Percentiles rank a stretch among this genome's conserved stretches.
These are phyloP conservation scores for Cercospora zeae-maydis DNA, from an alignment of 2,329 filamentous ascomycete genomes.

Conservation along the genomic window DNA sequence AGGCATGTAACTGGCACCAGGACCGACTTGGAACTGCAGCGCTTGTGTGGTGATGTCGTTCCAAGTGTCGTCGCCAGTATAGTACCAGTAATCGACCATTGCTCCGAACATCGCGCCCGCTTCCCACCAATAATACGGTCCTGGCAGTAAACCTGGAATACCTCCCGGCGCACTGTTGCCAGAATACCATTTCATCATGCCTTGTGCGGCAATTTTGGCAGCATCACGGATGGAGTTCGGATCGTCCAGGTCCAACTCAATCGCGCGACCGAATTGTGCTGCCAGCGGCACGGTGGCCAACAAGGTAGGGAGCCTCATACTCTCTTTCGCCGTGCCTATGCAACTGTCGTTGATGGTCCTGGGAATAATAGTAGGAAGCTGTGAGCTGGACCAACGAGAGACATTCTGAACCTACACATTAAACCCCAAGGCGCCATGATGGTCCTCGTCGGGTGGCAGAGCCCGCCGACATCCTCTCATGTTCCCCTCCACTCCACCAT, in stretches of 20 bases:
- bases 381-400: background rate
- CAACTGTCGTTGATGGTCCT: background rate
- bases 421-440: background rate
- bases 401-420: background rate
- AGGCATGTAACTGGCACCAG: slow-evolving; percentile 58
- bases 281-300: slow-evolving; percentile 16
- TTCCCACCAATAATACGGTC: slow-evolving; percentile 74
- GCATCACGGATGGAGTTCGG: slow-evolving; percentile 45
- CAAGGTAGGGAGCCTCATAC: background rate
- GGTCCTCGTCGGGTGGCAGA: background rate
- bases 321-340: background rate
- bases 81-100: slow-evolving; percentile 67
- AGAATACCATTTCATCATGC: slow-evolving; percentile 53
- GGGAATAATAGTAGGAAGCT: background rate
- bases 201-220: slow-evolving; percentile 43
- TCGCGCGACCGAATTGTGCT: slow-evolving; percentile 20
- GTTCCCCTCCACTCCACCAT: background rate
- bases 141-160: slow-evolving; percentile 55
- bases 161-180: slow-evolving; percentile 52
- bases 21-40: slow-evolving; percentile 58
- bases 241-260: slow-evolving; percentile 27
- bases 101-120: slow-evolving; percentile 60
- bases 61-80: slow-evolving; percentile 63
- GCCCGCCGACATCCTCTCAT: background rate
- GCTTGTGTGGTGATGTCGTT: slow-evolving; percentile 58